These are phyloP conservation scores for Hirsutella thompsonii DNA, from an alignment of 2,329 filamentous ascomycete species.

Conservation along the genomic window DNA sequence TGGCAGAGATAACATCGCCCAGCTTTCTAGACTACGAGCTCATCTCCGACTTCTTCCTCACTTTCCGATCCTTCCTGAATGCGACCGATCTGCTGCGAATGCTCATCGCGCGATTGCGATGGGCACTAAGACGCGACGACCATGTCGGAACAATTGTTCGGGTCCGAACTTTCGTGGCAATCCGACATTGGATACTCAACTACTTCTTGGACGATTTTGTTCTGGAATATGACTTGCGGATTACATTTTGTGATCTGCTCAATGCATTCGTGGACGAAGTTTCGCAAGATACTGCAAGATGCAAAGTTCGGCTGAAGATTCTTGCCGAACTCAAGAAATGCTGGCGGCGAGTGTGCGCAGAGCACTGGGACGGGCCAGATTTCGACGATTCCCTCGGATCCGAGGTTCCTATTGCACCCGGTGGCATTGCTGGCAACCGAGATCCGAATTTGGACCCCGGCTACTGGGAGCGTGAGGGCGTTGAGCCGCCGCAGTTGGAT, in stretches of 20 bases:
- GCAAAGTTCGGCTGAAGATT: constrained; percentile 62
- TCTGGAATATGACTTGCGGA: constrained; percentile 57
- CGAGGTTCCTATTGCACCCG: constrained; percentile 59
- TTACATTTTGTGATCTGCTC: constrained; percentile 67
- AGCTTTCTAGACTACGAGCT: constrained; percentile 94
- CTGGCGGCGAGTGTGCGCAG: constrained; percentile 80
- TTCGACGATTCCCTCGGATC: constrained; percentile 48
- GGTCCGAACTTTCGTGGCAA: constrained; percentile 86
- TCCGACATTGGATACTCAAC: constrained; percentile 95
- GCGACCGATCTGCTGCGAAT: constrained; percentile 66
- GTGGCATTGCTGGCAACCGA: constrained; percentile 54
- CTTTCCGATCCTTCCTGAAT: constrained; percentile 78
- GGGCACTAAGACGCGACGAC: constrained; percentile 70
- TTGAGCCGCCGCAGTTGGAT: constrained; percentile 31
- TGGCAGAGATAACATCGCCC: constrained; percentile 93
- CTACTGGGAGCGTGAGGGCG: constrained; percentile 36
- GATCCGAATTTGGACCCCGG: constrained; percentile 41
- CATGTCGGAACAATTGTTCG: constrained; percentile 88
- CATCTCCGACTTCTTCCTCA: constrained; percentile 94
- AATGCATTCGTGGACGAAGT: constrained; percentile 54
- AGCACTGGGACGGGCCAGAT: constrained; percentile 75
- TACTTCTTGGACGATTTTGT: constrained; percentile 96
- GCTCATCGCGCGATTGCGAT: constrained; percentile 71
- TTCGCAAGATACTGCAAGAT: constrained; percentile 26
- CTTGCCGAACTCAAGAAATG: constrained; percentile 91